These are phyloP conservation scores for Aspergillus candidus DNA, from an alignment of 2,329 filamentous ascomycete genomes.

Conservation along the genomic window DNA sequence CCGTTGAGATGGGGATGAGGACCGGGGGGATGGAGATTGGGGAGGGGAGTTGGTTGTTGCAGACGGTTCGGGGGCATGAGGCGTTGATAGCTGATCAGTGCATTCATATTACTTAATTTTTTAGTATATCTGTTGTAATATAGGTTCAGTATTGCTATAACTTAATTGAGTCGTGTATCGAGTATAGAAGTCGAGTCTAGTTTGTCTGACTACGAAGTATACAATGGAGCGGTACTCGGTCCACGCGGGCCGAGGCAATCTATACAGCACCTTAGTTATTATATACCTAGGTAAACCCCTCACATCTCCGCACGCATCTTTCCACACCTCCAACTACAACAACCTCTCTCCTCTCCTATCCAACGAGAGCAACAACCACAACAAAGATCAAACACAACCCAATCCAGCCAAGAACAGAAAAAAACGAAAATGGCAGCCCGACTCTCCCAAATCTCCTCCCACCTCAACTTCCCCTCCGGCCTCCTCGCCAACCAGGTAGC, in stretches of 20 bases:
- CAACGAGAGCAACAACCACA: conserved; percentile 2
- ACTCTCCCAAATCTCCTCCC: conserved; percentile 61
- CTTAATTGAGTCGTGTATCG: too few relatives aligned
- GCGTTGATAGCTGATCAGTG: conserved; percentile 12
- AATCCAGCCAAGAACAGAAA: background rate
- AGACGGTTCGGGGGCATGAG: conserved; percentile 26
- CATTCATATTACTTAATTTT: too few relatives aligned
- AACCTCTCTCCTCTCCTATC: conserved; percentile 8
- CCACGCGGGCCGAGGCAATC: conserved; percentile 8
- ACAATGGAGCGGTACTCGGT: conserved; percentile 11
- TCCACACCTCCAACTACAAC: conserved; percentile 8
- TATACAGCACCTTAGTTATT: conserved; percentile 7
- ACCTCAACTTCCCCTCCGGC: conserved; percentile 77
- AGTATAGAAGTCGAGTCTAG: background rate
- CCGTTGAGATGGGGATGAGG: conserved; percentile 7
- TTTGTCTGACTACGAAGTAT: conserved; percentile 21
- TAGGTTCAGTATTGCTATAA: too few relatives aligned
- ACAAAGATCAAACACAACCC: background rate
- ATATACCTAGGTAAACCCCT: background rate
- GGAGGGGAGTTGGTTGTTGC: conserved; percentile 19
- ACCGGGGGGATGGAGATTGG: conserved; percentile 3
- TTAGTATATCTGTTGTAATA: too few relatives aligned
- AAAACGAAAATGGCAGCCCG: conserved; percentile 20
- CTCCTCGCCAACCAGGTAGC: conserved; percentile 73
- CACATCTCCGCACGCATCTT: conserved; percentile 6